Conservation (phyloP, 1,139 yeast genomes). For the Yamadazyma membranifaciens region DNA sequence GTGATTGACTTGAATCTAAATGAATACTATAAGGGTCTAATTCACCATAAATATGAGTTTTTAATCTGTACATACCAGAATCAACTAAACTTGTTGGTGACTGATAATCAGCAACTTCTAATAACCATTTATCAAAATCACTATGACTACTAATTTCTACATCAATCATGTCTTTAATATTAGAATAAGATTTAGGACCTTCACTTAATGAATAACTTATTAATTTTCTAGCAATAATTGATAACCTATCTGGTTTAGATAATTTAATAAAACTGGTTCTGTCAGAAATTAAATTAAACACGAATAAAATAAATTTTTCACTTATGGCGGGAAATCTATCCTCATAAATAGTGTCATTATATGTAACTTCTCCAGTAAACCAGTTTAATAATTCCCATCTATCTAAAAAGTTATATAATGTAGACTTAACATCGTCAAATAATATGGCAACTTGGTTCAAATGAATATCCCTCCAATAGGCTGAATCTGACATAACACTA, state of each 20-base stretch:
- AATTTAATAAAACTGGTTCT: constrained; percentile 44
- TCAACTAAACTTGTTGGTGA: constrained; percentile 42
- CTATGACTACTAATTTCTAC: constrained; percentile 31
- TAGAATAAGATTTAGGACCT: constrained; percentile 56
- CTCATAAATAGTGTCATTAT: constrained; percentile 50
- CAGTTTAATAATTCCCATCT: constrained; percentile 62
- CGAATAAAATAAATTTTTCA: constrained; percentile 53
- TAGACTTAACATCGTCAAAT: constrained; percentile 39
- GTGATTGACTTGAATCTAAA: constrained; percentile 35
- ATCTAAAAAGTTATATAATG: constrained; percentile 49
- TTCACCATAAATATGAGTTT: constrained; percentile 30
- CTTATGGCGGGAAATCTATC: constrained; percentile 52
- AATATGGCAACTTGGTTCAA: constrained; percentile 55
- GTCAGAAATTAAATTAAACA: constrained; percentile 57
- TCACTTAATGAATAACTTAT: constrained; percentile 50
- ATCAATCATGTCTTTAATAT: constrained; percentile 38
- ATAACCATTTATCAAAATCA: constrained; percentile 36
- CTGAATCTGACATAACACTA: constrained; percentile 32
- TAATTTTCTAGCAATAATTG: constrained; percentile 28
- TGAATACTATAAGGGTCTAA: constrained; percentile 41
- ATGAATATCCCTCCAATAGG: constrained; percentile 51
- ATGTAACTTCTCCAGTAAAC: constrained; percentile 40
- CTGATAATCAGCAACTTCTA: constrained; percentile 41
- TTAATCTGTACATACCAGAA: constrained; percentile 46
- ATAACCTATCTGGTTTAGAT: constrained; percentile 23